Evolutionary conservation across 2,329 filamentous ascomycete genomes (phyloP), one percentile per base, ranked within the genome.

Genomic region (Alternaria sp.): DNA sequence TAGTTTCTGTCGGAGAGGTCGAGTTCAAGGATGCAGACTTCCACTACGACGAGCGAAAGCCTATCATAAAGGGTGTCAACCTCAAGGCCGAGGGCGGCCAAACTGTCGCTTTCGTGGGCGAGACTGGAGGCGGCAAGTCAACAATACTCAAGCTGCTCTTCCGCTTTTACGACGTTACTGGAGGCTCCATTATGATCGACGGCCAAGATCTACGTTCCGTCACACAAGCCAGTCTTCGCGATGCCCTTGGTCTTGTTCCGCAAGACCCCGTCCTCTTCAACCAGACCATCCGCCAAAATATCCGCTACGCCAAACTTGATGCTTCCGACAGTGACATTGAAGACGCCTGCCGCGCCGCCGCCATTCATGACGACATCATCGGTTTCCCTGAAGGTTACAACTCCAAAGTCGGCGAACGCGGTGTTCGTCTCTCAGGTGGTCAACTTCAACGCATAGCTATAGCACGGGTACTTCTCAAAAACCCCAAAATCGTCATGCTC

Each of bases 401-500:
- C 37, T 72, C 74, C 37, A 78, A 78, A 55, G 77, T 79, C 3
- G 77, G 77, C 31, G 77, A 79, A 56, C 75, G 77, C 17, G 77
- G 77, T 14, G 77, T 79, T 26, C 70, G 77, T 40, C 77, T 90
- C 2, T 90, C 87, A 4, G 88, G 88, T 1, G 88, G 88, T 24
- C 87, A 90, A 70, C 76, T 89, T 5, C 88, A 90, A 67, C 84
- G 88, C 45, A 83, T 90, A 28, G 87, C 88, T 5, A 90, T 90
- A 70, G 88, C 88, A 7, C 86, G 93, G 2, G 90, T 92, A 8
- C 82, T 94, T 48, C 86, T 96, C 74, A 93, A 94, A 78, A 86
- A 86, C 60, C 90, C 91, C 0, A 91, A 95, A 68, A 84, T 97
- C 41, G 85, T 96, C 3, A 88, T 97, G 17, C 84, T 96, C 0